Evolutionary conservation across 2,329 filamentous ascomycete species (phyloP).

Genomic region (Thelonectria rubi): DNA sequence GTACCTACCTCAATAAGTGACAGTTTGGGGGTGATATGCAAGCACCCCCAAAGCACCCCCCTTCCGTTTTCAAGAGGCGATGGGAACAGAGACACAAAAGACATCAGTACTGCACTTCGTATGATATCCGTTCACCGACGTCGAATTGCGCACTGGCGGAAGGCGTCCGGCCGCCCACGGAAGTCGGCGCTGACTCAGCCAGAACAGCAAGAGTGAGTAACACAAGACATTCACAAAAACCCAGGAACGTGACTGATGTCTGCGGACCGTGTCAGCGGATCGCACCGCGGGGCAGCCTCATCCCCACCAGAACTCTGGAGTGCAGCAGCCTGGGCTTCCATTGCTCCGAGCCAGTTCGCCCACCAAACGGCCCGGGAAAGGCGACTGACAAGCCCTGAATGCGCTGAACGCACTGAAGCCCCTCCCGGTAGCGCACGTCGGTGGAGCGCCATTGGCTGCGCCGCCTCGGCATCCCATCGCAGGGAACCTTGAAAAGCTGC

Average conservation of each 20-base stretch:
- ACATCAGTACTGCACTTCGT: too few relatives aligned
- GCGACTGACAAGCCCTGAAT: constrained; percentile 7
- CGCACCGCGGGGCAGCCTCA: constrained; percentile 8
- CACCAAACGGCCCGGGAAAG: constrained; percentile 17
- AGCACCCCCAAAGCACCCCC: too few relatives aligned
- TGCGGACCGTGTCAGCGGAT: constrained; percentile 19
- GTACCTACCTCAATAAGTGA: too few relatives aligned
- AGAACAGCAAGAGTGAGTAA: not conserved
- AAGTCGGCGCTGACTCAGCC: not conserved
- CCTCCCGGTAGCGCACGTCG: constrained; percentile 3
- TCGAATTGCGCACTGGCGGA: not conserved
- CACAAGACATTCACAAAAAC: too few relatives aligned
- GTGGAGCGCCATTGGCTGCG: constrained; percentile 17
- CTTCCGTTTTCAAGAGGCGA: too few relatives aligned
- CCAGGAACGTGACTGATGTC: too few relatives aligned
- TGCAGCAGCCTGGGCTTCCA: constrained; percentile 28
- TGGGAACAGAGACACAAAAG: too few relatives aligned
- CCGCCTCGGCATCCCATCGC: constrained; percentile 24
- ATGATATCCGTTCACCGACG: too few relatives aligned
- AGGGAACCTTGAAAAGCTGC: too few relatives aligned
- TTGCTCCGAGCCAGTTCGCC: constrained; percentile 34
- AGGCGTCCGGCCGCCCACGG: not conserved
- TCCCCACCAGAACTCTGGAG: too few relatives aligned
- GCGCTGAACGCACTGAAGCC: not conserved
- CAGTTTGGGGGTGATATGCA: too few relatives aligned